phyloP scores from a whole-genome alignment of 345 rosid species.

The Erodium maritimum region DNA sequence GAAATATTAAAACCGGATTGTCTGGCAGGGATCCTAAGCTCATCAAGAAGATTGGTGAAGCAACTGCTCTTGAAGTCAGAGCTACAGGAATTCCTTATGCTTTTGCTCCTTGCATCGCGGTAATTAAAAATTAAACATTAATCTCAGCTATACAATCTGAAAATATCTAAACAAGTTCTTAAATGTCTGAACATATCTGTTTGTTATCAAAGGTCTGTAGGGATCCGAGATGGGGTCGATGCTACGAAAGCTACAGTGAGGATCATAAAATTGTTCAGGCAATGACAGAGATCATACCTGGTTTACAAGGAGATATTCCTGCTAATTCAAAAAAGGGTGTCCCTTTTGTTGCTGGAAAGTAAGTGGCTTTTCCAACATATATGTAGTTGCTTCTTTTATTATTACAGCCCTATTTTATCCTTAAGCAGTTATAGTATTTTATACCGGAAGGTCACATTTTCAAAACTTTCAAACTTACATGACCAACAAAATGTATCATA shows the following conservation, averaged over 20 bases:
- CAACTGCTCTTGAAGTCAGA: no score
- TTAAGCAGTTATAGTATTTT: no score
- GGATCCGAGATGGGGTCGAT: constrained; percentile 98
- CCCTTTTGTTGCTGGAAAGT: constrained; percentile 90
- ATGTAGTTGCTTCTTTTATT: no score
- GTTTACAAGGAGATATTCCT: constrained; percentile 88
- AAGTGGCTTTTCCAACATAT: constrained; percentile 7
- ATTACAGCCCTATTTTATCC: no score
- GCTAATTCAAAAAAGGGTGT: constrained; percentile 39
- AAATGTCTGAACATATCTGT: no score
- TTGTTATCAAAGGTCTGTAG: constrained; percentile 62
- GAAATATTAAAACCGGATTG: no score
- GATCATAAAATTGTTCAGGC: constrained; percentile 64
- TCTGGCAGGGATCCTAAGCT: constrained; percentile 57
- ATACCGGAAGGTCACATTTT: no score
- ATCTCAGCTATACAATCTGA: no score
- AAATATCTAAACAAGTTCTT: no score
- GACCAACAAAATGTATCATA: no score
- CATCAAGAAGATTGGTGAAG: constrained; percentile 82
- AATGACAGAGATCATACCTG: constrained; percentile 77
- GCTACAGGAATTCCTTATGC: constrained; percentile 91
- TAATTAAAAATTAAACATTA: constrained; percentile 11
- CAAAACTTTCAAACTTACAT: no score
- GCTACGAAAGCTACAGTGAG: constrained; percentile 94
- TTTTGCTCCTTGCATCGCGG: constrained; percentile 98